A percentile compares a stretch with the other conserved stretches of the same genome.
These are phyloP conservation scores for Neoboletus brunneissimus DNA, from an alignment of 768 basidiomycete genomes.

Conservation along the genomic window DNA sequence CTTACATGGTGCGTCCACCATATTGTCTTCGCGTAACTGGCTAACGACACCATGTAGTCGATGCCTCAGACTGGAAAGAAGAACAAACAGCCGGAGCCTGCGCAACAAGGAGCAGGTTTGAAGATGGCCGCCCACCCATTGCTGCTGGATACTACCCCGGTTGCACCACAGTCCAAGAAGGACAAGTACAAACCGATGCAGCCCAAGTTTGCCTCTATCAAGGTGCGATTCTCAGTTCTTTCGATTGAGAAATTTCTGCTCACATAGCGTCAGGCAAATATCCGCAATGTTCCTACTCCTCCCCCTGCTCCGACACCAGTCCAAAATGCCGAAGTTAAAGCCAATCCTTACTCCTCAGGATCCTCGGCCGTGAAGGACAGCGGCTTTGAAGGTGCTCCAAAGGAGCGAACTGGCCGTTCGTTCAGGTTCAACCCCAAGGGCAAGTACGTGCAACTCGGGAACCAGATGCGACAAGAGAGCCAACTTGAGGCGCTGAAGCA, in stretches of 20 bases:
- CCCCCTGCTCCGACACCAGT: slow-evolving; percentile 39
- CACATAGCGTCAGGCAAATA: slow-evolving; percentile 56
- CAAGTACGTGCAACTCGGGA: slow-evolving; percentile 76
- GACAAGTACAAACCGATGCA: slow-evolving; percentile 98
- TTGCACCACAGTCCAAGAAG: slow-evolving; percentile 71
- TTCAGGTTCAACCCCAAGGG: slow-evolving; percentile 93
- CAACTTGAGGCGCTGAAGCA: slow-evolving; percentile 91
- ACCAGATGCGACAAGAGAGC: slow-evolving; percentile 67
- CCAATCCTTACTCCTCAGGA: slow-evolving; percentile 77
- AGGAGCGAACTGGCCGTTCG: slow-evolving; percentile 62
- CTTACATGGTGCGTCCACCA: slow-evolving; percentile 70
- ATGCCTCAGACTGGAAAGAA: slow-evolving; percentile 54
- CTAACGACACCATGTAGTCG: slow-evolving; percentile 37
- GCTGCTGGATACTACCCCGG: slow-evolving; percentile 59
- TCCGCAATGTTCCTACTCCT: slow-evolving; percentile 69
- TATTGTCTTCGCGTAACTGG: background rate
- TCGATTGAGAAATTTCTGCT: background rate
- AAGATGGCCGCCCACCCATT: slow-evolving; percentile 92
- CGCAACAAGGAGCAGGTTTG: slow-evolving; percentile 77
- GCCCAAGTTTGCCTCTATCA: slow-evolving; percentile 96
- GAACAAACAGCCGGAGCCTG: slow-evolving; percentile 54
- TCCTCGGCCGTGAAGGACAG: slow-evolving; percentile 49
- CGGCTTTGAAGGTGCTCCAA: slow-evolving; percentile 71
- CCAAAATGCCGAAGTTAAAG: slow-evolving; percentile 40
- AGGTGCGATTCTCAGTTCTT: slow-evolving; percentile 42